Percentiles rank a stretch among this genome's conserved stretches.
phyloP scores from a whole-genome alignment of 2,329 filamentous ascomycete species.

The Curvularia hawaiiensis region DNA sequence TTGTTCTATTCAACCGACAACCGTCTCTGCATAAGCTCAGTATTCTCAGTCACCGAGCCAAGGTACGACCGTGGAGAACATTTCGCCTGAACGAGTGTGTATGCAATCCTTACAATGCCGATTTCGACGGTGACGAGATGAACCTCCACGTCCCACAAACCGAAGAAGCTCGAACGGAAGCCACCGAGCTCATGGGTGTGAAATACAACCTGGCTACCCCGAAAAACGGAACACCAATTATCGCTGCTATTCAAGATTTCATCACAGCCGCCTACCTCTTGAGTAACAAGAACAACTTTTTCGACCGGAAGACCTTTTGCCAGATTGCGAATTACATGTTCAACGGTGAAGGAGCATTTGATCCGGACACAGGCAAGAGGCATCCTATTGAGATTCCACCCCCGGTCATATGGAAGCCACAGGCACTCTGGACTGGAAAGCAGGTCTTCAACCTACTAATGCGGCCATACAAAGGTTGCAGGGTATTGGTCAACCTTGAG shows the following conservation, averaged over 20 bases:
- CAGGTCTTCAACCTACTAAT: slow-evolving; percentile 93
- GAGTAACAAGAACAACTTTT: slow-evolving; percentile 92
- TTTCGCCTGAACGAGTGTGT: slow-evolving; percentile 98
- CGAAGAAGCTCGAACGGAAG: slow-evolving; percentile 93
- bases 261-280: slow-evolving; percentile 93
- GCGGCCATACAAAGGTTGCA: slow-evolving; percentile 83
- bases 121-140: slow-evolving; percentile 99
- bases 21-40: slow-evolving; percentile 97
- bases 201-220: slow-evolving; percentile 95
- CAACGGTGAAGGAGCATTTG: slow-evolving; percentile 64
- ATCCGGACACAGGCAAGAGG: slow-evolving; percentile 52
- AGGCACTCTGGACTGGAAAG: slow-evolving; percentile 93
- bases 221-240: slow-evolving; percentile 97
- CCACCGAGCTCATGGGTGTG: slow-evolving; percentile 95
- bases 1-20: slow-evolving; percentile 97
- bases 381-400: slow-evolving; percentile 82
- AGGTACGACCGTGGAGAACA: slow-evolving; percentile 92
- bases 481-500: slow-evolving; percentile 88
- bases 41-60: slow-evolving; percentile 95
- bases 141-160: slow-evolving; percentile 98
- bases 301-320: slow-evolving; percentile 83
- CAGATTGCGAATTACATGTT: slow-evolving; percentile 96
- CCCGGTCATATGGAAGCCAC: slow-evolving; percentile 83
- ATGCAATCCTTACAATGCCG: slow-evolving; percentile 96
- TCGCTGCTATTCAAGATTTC: slow-evolving; percentile 99